A percentile compares a stretch with the other conserved stretches of the same genome.
Evolutionary conservation across 805 yeast species (phyloP).

Genomic region (Saturnispora hagleri): DNA sequence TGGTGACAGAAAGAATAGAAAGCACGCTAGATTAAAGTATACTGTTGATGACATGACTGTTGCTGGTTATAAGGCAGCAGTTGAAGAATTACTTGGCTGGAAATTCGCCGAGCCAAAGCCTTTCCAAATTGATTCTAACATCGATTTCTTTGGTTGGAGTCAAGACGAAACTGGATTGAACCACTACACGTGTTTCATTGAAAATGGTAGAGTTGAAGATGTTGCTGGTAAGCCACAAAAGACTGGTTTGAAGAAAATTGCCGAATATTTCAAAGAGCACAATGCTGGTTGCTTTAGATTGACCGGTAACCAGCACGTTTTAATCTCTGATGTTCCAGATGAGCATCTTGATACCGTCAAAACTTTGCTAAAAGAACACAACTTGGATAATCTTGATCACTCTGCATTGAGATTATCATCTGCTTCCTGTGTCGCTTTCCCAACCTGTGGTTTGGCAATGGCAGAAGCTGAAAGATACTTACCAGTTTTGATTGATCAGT

Average conservation of each 20-base stretch:
- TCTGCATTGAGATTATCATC: constrained; percentile 83
- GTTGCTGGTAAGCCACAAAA: constrained; percentile 85
- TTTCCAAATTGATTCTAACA: constrained; percentile 75
- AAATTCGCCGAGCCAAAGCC: constrained; percentile 61
- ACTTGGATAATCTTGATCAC: constrained; percentile 65
- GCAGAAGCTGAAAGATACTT: constrained; percentile 93
- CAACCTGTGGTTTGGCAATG: constrained; percentile 98
- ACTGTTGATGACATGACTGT: constrained; percentile 93
- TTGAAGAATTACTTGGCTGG: constrained; percentile 76
- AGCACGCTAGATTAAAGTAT: constrained; percentile 95
- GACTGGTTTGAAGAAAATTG: constrained; percentile 74
- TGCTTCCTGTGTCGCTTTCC: constrained; percentile 96
- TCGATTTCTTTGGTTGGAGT: constrained; percentile 91
- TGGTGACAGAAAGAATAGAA: constrained; percentile 94
- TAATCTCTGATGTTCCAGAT: constrained; percentile 66
- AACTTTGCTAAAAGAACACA: constrained; percentile 56
- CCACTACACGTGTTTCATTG: constrained; percentile 91
- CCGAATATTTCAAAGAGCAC: constrained; percentile 50
- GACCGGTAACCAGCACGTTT: constrained; percentile 92
- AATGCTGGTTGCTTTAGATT: constrained; percentile 81
- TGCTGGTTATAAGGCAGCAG: constrained; percentile 67
- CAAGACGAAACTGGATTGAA: constrained; percentile 75
- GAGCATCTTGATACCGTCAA: constrained; percentile 57
- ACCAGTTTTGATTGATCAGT: constrained; percentile 71
- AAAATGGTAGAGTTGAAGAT: constrained; percentile 94